Evolutionary conservation across 148 eudicot species (phyloP).

Genomic region (Rhododendron ferrugineum): DNA sequence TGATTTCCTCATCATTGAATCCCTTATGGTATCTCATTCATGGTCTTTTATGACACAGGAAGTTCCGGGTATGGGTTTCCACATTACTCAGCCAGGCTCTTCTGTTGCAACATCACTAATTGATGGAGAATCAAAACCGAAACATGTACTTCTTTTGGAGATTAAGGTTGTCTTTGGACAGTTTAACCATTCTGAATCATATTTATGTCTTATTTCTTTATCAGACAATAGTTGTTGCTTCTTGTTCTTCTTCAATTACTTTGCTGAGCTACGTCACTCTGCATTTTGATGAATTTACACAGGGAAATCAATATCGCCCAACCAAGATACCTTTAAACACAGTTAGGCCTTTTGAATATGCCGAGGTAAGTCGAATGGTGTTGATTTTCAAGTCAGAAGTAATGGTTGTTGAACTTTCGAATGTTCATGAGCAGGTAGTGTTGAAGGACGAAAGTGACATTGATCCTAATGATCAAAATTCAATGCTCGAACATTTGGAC

Average conservation of each 20-base stretch:
- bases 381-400: slow-evolving; percentile 12
- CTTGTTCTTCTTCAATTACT: neutral
- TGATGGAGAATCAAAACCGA: slow-evolving; percentile 95
- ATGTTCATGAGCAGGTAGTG: slow-evolving; percentile 47
- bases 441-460: slow-evolving; percentile 79
- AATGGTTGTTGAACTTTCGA: slow-evolving; percentile 2
- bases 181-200: neutral
- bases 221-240: neutral
- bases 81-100: slow-evolving; percentile 98
- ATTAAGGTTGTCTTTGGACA: slow-evolving; percentile 58
- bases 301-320: slow-evolving; percentile 99
- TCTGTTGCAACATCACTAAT: slow-evolving; percentile 97
- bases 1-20: neutral
- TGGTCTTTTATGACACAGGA: slow-evolving; percentile 42
- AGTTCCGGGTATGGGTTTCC: slow-evolving; percentile 99
- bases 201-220: neutral
- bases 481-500: slow-evolving; percentile 91
- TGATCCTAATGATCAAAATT: slow-evolving; percentile 85
- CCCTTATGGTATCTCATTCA: neutral
- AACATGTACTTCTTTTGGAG: slow-evolving; percentile 92
- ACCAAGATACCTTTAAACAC: slow-evolving; percentile 91
- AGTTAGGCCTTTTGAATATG: slow-evolving; percentile 91
- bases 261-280: slow-evolving; percentile 2
- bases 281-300: slow-evolving; percentile 4
- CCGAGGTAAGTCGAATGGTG: slow-evolving; percentile 56